Conservation (phyloP, 2,329 filamentous ascomycete genomes). For the Aspergillus pseudotamarii region DNA sequence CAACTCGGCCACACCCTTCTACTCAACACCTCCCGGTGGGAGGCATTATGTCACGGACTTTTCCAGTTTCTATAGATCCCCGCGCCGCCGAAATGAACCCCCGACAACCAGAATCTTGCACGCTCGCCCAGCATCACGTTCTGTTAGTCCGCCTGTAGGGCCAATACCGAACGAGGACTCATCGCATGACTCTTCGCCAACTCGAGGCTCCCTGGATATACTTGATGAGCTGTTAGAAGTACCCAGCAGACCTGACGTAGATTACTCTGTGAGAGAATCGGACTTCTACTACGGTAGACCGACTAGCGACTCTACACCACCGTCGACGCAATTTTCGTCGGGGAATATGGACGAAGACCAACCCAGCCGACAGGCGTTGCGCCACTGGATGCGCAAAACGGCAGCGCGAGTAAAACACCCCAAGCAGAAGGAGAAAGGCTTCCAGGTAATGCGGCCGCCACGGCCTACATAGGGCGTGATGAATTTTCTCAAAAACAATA, state of each 20-base stretch:
- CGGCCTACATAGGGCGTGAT: neutral
- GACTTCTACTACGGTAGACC: neutral
- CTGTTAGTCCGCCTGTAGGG: neutral
- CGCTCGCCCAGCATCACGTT: neutral
- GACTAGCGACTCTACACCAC: neutral
- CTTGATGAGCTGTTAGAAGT: slow-evolving; percentile 1
- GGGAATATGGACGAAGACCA: too few species aligned
- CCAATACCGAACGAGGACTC: neutral
- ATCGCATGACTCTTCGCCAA: neutral
- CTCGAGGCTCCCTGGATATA: neutral
- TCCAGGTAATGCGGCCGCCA: slow-evolving; percentile 5
- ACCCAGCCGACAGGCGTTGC: neutral
- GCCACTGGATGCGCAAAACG: neutral
- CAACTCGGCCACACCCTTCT: neutral
- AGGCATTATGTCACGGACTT: neutral
- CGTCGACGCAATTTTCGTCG: neutral
- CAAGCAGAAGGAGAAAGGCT: slow-evolving; percentile 5
- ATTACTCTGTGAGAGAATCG: slow-evolving; percentile 5
- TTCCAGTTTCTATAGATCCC: slow-evolving; percentile 4
- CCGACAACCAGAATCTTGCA: too few species aligned
- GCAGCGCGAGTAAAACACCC: neutral
- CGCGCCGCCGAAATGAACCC: neutral
- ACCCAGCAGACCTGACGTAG: neutral
- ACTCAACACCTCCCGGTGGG: neutral
- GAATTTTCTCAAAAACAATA: too few species aligned